These are phyloP conservation scores for Melastoma malabathricum DNA, from an alignment of 345 rosid species.

Conservation along the genomic window DNA sequence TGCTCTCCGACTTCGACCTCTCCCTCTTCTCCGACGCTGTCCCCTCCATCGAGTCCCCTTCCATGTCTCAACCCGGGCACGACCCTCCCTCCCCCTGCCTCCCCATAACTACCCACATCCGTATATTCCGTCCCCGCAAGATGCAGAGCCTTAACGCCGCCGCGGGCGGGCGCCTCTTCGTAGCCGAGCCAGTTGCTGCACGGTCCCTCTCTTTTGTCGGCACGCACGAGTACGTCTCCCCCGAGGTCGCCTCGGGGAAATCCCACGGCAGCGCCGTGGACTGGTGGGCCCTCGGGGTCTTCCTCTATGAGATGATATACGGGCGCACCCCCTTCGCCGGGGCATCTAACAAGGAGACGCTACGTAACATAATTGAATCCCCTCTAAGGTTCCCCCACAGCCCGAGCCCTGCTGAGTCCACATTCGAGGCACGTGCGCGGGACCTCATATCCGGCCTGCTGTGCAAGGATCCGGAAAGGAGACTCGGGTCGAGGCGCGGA, in stretches of 20 bases:
- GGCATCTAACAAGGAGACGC: slow-evolving; percentile 59
- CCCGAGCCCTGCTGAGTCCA: slow-evolving; percentile 25
- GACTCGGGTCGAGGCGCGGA: slow-evolving; percentile 78
- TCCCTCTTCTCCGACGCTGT: slow-evolving; percentile 66
- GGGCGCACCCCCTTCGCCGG: slow-evolving; percentile 79
- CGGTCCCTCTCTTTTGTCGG: slow-evolving; percentile 87
- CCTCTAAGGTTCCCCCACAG: slow-evolving; percentile 42
- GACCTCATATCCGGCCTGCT: slow-evolving; percentile 55
- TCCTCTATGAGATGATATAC: slow-evolving; percentile 75
- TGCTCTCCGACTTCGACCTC: slow-evolving; percentile 94
- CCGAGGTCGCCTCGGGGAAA: slow-evolving; percentile 85
- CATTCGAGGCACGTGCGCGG: slow-evolving; percentile 51
- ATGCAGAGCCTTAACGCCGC: slow-evolving; percentile 30
- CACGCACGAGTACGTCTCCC: slow-evolving; percentile 92
- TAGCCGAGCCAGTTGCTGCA: slow-evolving; percentile 90
- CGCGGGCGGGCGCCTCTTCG: slow-evolving; percentile 38
- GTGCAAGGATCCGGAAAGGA: slow-evolving; percentile 49
- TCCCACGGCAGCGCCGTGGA: slow-evolving; percentile 91
- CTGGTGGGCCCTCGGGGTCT: slow-evolving; percentile 92
- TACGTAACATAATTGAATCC: slow-evolving; percentile 70
- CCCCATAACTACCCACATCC: slow-evolving; percentile 12
- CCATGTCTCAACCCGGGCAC: slow-evolving; percentile 15
- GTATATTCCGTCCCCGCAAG: slow-evolving; percentile 52
- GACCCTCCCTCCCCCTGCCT: slow-evolving; percentile 32
- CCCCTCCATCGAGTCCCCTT: slow-evolving; percentile 72